These are phyloP conservation scores for Aureobasidium sp. DNA, from an alignment of 2,329 filamentous ascomycete species.

Conservation along the genomic window DNA sequence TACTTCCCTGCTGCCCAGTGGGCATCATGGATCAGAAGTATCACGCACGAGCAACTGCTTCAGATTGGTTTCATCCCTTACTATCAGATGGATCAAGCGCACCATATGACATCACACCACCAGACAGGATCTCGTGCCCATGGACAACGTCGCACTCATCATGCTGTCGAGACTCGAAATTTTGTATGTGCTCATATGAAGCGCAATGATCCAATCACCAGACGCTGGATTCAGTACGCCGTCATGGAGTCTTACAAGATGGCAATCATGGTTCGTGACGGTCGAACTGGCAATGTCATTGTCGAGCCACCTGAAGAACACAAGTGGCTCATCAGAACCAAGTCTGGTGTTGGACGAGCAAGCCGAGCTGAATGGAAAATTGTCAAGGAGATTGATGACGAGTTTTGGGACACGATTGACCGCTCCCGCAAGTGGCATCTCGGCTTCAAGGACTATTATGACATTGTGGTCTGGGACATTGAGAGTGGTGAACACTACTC, in stretches of 20 bases:
- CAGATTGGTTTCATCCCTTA: slow-evolving; percentile 36
- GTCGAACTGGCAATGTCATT: slow-evolving; percentile 13
- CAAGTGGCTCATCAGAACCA: slow-evolving; percentile 35
- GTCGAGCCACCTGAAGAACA: slow-evolving; percentile 29
- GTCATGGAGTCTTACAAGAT: slow-evolving; percentile 33
- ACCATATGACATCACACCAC: slow-evolving; percentile 24
- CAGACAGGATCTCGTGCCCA: slow-evolving; percentile 27
- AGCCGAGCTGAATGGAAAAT: slow-evolving; percentile 33
- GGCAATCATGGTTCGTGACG: slow-evolving; percentile 33
- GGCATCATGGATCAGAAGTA: slow-evolving; percentile 36
- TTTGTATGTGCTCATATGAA: slow-evolving; percentile 39
- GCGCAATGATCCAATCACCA: slow-evolving; percentile 35
- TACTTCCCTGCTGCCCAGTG: slow-evolving; percentile 45
- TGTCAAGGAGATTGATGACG: slow-evolving; percentile 29
- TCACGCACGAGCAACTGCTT: slow-evolving; percentile 34
- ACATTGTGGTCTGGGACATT: slow-evolving; percentile 36
- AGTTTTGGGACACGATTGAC: slow-evolving; percentile 15
- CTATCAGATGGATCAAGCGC: slow-evolving; percentile 29
- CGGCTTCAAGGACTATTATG: slow-evolving; percentile 35
- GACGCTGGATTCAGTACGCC: slow-evolving; percentile 39
- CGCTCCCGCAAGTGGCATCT: slow-evolving; percentile 13
- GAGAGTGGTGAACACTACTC: slow-evolving; percentile 29
- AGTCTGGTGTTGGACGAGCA: slow-evolving; percentile 35
- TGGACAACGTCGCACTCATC: slow-evolving; percentile 28
- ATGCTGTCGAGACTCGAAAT: slow-evolving; percentile 33